Percentiles rank a stretch among this genome's conserved stretches.
phyloP scores from a whole-genome alignment of 106 monocot species.

The Iris macrosiphon region DNA sequence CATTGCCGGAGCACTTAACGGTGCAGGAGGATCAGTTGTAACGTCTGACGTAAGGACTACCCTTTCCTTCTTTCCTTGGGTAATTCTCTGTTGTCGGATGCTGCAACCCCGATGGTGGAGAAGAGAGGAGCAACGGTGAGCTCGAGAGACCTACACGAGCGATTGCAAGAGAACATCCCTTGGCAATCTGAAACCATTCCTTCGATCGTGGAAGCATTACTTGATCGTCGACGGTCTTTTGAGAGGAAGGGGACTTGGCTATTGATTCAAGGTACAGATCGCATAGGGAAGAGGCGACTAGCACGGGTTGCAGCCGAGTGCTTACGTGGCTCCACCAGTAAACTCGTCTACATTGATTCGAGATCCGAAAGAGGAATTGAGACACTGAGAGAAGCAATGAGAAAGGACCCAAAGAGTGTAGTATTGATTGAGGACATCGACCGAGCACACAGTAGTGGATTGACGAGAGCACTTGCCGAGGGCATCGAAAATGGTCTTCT shows the following conservation, averaged over 20 bases:
- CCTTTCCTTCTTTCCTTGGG: conserved; percentile 58
- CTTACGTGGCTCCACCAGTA: conserved; percentile 26
- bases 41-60: conserved; percentile 29
- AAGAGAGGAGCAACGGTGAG: conserved; percentile 4
- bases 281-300: conserved; percentile 52
- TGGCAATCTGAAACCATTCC: conserved; percentile 62
- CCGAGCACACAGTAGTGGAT: conserved; percentile 13
- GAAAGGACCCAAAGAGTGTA: conserved; percentile 28
- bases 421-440: conserved; percentile 46
- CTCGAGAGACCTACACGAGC: conserved; percentile 21
- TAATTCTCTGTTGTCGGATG: conserved; percentile 33
- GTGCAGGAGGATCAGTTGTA: no score
- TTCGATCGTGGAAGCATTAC: conserved; percentile 47
- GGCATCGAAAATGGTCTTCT: conserved; percentile 28
- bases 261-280: conserved; percentile 53
- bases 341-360: conserved; percentile 22
- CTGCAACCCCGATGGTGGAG: conserved; percentile 34
- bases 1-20: conserved; percentile 5
- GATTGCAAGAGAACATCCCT: conserved; percentile 57
- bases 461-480: conserved; percentile 14
- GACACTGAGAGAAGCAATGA: conserved; percentile 16
- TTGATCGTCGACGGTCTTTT: conserved; percentile 6
- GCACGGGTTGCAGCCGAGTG: conserved; percentile 37
- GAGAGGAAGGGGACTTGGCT: conserved; percentile 40
- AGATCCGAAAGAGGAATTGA: conserved; percentile 16